These are phyloP conservation scores for Trematosphaeria pertusa DNA, from an alignment of 2,329 filamentous ascomycete genomes.

Conservation along the genomic window DNA sequence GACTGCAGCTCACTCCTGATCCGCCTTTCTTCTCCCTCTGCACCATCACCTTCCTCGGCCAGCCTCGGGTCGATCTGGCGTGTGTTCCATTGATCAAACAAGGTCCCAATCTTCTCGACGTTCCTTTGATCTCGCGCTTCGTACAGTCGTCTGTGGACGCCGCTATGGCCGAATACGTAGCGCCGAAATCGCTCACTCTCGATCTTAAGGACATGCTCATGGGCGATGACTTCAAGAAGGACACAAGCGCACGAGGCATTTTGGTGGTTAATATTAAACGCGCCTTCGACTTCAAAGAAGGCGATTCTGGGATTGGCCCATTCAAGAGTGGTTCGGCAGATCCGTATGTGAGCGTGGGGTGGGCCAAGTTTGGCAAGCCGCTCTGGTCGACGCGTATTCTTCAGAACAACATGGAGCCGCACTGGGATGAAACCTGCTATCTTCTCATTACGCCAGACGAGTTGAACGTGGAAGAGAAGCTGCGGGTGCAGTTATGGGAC, in stretches of 20 bases:
- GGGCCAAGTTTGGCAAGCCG: constrained; percentile 79
- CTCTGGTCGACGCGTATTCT: constrained; percentile 72
- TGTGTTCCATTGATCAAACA: constrained; percentile 74
- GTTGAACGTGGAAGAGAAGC: constrained; percentile 72
- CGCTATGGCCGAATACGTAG: constrained; percentile 76
- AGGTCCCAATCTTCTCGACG: constrained; percentile 75
- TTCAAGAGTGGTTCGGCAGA: constrained; percentile 69
- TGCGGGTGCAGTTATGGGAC: constrained; percentile 77
- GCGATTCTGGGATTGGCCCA: constrained; percentile 68
- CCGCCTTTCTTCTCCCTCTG: constrained; percentile 79
- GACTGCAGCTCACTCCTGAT: constrained; percentile 76
- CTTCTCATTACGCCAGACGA: constrained; percentile 75
- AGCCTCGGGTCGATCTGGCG: constrained; percentile 74
- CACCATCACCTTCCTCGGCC: constrained; percentile 76
- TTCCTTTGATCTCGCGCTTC: constrained; percentile 76
- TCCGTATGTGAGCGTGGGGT: constrained; percentile 74
- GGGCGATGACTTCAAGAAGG: constrained; percentile 80
- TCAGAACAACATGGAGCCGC: constrained; percentile 69
- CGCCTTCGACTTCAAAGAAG: constrained; percentile 74
- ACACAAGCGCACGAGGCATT: constrained; percentile 69
- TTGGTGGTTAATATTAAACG: constrained; percentile 71
- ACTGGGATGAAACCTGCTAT: constrained; percentile 74
- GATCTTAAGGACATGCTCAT: constrained; percentile 79
- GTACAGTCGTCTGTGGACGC: constrained; percentile 78
- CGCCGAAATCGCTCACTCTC: constrained; percentile 75